Percentiles rank a stretch among this genome's conserved stretches.
Conservation (phyloP, 208 protist genomes). For the Acanthamoeba rhysodes region DNA sequence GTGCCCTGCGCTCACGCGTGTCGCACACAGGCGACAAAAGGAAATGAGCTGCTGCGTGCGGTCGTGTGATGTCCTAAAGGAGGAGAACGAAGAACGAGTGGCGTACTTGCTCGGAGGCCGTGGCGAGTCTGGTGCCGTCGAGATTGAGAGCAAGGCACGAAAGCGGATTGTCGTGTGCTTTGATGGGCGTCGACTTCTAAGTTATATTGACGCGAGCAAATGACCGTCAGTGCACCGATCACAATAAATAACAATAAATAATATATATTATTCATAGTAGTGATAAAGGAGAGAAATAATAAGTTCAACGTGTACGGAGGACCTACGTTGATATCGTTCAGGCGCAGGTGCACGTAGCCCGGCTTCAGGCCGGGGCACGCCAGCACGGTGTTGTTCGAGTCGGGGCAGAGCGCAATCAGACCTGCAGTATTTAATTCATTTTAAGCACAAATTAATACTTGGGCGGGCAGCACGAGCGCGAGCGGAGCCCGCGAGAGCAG, state of each 20-base stretch:
- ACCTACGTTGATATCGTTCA: constrained; percentile 86
- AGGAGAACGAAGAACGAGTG: too few relatives aligned
- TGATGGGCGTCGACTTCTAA: constrained; percentile 81
- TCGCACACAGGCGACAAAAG: too few relatives aligned
- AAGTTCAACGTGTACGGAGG: background rate
- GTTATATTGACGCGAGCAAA: background rate
- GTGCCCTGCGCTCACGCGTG: constrained; percentile 88
- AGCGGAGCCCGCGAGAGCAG: background rate
- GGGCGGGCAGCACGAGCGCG: background rate
- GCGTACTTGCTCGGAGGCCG: constrained; percentile 91
- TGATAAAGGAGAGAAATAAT: background rate
- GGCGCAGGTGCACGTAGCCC: constrained; percentile 89
- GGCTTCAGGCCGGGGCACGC: constrained; percentile 91
- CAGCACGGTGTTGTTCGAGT: constrained; percentile 86
- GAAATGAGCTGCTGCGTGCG: constrained; percentile 2
- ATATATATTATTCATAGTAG: background rate
- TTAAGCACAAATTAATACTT: background rate
- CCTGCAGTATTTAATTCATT: constrained; percentile 44
- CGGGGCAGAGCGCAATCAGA: constrained; percentile 90
- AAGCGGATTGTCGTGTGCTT: constrained; percentile 92
- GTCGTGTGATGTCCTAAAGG: background rate
- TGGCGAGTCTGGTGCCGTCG: constrained; percentile 93
- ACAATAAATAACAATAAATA: background rate
- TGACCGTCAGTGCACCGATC: too few relatives aligned
- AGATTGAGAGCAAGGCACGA: constrained; percentile 91